Base-by-base conservation (phyloP, 1,139 yeast genomes). In the Blastobotrys buckinghamii region DNA sequence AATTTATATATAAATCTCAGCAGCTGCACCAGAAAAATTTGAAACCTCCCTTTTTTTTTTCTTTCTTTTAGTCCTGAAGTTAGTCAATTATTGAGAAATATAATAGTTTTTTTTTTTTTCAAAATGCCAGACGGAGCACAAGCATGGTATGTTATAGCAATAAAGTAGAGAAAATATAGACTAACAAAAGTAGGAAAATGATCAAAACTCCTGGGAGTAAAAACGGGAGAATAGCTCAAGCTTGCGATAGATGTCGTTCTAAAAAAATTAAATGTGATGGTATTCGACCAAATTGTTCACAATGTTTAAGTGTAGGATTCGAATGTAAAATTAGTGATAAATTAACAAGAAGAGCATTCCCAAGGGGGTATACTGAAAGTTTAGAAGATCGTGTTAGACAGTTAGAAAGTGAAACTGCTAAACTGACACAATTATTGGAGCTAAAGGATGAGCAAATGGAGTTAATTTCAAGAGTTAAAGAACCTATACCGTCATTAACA, bases 211-310 rank as follows among this genome's bases (percentile, higher is more conserved):
- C 84, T 1, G 87, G 87, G 1, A 67, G 79, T 17, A 69, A 71
- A 34, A 66, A 71, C 1, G 77, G 77, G 50, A 67, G 89, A 52
- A 79, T 81, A 17, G 89, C 94, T 0, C 95, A 86, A 59, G 95
- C 95, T 0, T 87, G 95, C 66, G 95, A 87, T 62, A 66, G 96
- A 47, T 86, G 96, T 60, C 70, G 95, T 46, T 84, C 89, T 42
- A 86, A 86, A 63, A 86, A 86, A 56, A 79, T 82, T 34, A 76
- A 80, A 51, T 82, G 89, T 67, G 87, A 82, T 56, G 86, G 86
- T n/a, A 74, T 71, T 60, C 73, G 76, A 35, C 82, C 82, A 1
- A 57, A 59, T 54, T 84, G 92, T 62, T 72, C 77, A 19, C 84
- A 82, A 59, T 84, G 92, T 65, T 74, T 73, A 20, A 73, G 77